Evolutionary conservation across 2,329 filamentous ascomycete genomes (phyloP).

Genomic region (Podosphaera leucotricha): DNA sequence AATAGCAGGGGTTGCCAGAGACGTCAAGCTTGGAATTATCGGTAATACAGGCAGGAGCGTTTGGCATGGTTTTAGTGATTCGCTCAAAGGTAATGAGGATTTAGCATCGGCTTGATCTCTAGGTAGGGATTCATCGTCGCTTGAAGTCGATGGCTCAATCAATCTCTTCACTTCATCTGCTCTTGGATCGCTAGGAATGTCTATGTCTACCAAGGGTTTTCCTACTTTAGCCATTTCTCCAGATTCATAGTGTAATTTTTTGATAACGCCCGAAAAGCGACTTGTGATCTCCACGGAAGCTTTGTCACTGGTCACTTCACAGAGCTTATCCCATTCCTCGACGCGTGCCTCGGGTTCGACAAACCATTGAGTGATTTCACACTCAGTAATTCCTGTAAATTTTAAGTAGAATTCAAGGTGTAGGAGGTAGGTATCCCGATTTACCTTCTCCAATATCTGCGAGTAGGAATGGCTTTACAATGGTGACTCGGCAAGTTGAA

Average conservation of each 20-base stretch:
- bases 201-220: constrained; percentile 83
- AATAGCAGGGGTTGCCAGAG: constrained; percentile 76
- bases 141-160: constrained; percentile 12
- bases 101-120: constrained; percentile 4
- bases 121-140: constrained; percentile 7
- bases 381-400: constrained; percentile 73
- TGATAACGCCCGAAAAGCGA: constrained; percentile 82
- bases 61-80: constrained; percentile 1
- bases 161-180: constrained; percentile 28
- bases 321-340: constrained; percentile 93
- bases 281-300: constrained; percentile 81
- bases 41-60: background rate
- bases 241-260: constrained; percentile 84
- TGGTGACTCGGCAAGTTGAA: constrained; percentile 13
- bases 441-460: constrained; percentile 71
- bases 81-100: background rate
- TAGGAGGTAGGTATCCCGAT: constrained; percentile 6
- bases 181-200: constrained; percentile 58
- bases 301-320: constrained; percentile 97
- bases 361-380: constrained; percentile 98
- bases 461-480: constrained; percentile 56
- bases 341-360: constrained; percentile 86
- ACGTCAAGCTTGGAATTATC: constrained; percentile 35
- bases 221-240: constrained; percentile 94
- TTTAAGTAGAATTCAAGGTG: constrained; percentile 1